Percentiles rank a stretch among this genome's conserved stretches.
phyloP scores from a whole-genome alignment of 2,329 filamentous ascomycete genomes.

The Verticillium albo-atrum region DNA sequence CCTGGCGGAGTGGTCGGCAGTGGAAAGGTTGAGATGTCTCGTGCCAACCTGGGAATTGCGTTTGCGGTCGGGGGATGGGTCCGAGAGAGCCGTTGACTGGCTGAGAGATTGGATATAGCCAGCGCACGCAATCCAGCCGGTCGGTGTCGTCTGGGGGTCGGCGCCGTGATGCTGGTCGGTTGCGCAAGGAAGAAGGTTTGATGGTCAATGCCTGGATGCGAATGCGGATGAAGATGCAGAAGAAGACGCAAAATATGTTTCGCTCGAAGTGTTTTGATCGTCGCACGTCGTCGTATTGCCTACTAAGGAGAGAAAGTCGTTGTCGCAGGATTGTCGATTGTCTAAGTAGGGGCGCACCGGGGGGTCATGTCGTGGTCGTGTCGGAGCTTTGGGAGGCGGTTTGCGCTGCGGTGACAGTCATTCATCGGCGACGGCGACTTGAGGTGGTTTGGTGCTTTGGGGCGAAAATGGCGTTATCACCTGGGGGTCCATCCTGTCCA shows the following conservation, averaged over 20 bases:
- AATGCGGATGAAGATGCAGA: too few relatives aligned
- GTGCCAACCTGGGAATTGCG: neutral
- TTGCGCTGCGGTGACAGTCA: neutral
- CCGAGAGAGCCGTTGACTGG: neutral
- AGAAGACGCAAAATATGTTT: too few relatives aligned
- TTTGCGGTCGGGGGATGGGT: neutral
- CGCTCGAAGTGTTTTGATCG: neutral
- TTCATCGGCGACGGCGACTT: neutral
- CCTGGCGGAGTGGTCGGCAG: neutral
- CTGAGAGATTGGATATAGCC: neutral
- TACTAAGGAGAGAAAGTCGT: neutral
- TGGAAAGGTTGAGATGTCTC: neutral
- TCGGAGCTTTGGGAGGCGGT: neutral
- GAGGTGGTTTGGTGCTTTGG: constrained; percentile 25
- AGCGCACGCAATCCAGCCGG: constrained; percentile 1
- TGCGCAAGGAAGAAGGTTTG: neutral
- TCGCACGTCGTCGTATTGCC: neutral
- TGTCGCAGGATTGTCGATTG: neutral
- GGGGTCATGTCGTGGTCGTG: neutral
- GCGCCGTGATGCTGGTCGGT: neutral
- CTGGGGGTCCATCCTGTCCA: constrained; percentile 9
- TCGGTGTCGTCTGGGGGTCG: neutral
- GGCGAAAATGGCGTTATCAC: constrained; percentile 34
- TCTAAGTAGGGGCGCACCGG: neutral
- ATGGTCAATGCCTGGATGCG: neutral